Percentiles rank a stretch among this genome's conserved stretches.
Evolutionary conservation across 805 yeast genomes (phyloP).

Genomic region (Candida incommunis): DNA sequence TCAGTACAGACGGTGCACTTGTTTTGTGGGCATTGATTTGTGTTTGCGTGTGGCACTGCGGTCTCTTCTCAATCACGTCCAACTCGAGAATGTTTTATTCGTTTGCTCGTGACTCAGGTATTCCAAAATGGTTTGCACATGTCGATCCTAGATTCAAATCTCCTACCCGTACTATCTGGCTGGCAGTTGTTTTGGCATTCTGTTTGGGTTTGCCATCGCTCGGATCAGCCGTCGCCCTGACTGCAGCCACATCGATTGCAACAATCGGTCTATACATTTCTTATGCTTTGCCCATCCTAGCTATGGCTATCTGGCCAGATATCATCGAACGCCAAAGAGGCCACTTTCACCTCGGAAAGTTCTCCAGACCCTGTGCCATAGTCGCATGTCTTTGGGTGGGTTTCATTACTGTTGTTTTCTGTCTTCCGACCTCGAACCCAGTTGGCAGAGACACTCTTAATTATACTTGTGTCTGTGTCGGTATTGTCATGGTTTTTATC

Average conservation of each 20-base stretch:
- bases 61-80: slow-evolving; percentile 4
- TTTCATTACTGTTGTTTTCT: slow-evolving; percentile 14
- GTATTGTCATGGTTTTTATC: slow-evolving; percentile 14
- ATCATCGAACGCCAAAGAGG: background rate
- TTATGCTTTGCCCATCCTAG: slow-evolving; percentile 10
- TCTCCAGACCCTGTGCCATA: slow-evolving; percentile 7
- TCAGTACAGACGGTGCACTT: slow-evolving; percentile 1
- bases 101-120: slow-evolving; percentile 2
- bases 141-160: background rate
- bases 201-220: slow-evolving; percentile 12
- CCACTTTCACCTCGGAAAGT: background rate
- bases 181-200: background rate
- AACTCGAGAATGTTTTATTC: slow-evolving; percentile 1
- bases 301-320: slow-evolving; percentile 5
- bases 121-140: slow-evolving; percentile 1
- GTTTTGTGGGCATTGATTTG: slow-evolving; percentile 7
- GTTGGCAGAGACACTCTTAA: slow-evolving; percentile 16
- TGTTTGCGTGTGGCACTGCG: slow-evolving; percentile 12
- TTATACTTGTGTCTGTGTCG: slow-evolving; percentile 10
- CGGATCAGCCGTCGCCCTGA: slow-evolving; percentile 11
- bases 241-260: slow-evolving; percentile 12
- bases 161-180: background rate
- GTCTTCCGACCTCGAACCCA: slow-evolving; percentile 15
- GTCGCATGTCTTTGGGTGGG: slow-evolving; percentile 14
- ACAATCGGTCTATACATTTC: slow-evolving; percentile 13